Percentiles rank a stretch among this genome's conserved stretches.
Conservation (phyloP, 1,139 yeast species). For the Pneumocystis oryctolagi region DNA sequence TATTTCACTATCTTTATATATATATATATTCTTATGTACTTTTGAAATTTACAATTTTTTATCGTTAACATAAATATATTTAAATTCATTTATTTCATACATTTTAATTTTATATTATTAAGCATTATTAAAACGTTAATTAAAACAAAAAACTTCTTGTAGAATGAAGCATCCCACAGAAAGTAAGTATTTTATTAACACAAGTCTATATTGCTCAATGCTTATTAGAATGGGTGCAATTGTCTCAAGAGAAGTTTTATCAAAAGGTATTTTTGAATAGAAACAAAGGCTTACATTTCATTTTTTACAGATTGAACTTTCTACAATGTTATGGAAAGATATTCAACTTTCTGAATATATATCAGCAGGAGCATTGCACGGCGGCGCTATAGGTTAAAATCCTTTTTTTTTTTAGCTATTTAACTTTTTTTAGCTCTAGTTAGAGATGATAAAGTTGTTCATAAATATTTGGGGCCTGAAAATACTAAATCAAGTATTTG, state of each 20-base stretch:
- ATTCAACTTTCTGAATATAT: constrained; percentile 21
- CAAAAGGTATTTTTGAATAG: not conserved
- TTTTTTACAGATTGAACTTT: constrained; percentile 20
- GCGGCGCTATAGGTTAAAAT: constrained; percentile 31
- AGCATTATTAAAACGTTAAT: not conserved
- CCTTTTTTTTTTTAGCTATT: not conserved
- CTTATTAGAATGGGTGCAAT: not conserved
- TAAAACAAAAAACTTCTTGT: not conserved
- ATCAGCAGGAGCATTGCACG: constrained; percentile 31
- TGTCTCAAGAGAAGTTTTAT: not conserved
- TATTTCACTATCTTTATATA: too few relatives aligned
- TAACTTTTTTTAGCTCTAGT: constrained; percentile 13
- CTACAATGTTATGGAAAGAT: constrained; percentile 20
- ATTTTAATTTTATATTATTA: not conserved
- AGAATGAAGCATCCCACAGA: not conserved
- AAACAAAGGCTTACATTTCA: constrained; percentile 10
- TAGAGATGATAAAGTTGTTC: constrained; percentile 18
- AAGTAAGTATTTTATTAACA: not conserved
- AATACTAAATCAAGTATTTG: constrained; percentile 12
- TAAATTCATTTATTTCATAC: too few relatives aligned
- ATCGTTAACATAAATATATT: too few relatives aligned
- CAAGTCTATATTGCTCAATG: not conserved
- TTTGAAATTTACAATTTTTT: too few relatives aligned
- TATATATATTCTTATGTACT: too few relatives aligned
- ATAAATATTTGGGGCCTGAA: constrained; percentile 19